A percentile compares a stretch with the other conserved stretches of the same genome.
These are phyloP conservation scores for Neohortaea acidophila DNA, from an alignment of 495 filamentous ascomycete genomes.

Conservation along the genomic window DNA sequence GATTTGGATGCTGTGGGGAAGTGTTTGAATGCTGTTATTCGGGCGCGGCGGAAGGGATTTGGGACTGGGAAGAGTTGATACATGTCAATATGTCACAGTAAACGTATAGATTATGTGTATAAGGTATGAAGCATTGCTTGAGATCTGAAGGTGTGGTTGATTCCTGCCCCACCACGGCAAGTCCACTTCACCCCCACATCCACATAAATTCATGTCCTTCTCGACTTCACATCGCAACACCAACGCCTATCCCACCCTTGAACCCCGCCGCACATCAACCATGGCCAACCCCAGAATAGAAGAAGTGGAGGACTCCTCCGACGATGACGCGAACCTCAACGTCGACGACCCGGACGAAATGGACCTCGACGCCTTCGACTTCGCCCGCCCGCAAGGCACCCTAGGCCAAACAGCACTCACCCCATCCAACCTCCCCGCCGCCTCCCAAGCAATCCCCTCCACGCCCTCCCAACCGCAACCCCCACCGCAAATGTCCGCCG, in stretches of 20 bases:
- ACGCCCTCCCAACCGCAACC: neutral
- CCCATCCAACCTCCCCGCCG: conserved; percentile 9
- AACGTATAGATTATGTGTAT: too few relatives aligned
- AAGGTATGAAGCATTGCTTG: too few relatives aligned
- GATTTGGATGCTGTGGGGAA: conserved; percentile 71
- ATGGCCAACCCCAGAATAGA: conserved; percentile 17
- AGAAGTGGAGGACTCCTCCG: conserved; percentile 13
- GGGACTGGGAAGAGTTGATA: too few relatives aligned
- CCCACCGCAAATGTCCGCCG: neutral
- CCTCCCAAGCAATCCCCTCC: conserved; percentile 7
- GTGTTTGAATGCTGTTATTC: conserved; percentile 50
- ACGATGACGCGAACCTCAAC: neutral
- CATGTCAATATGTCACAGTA: too few relatives aligned
- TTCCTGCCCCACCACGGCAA: too few relatives aligned
- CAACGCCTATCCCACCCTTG: too few relatives aligned
- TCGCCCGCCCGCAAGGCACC: conserved; percentile 9
- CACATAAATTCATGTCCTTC: too few relatives aligned
- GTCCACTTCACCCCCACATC: too few relatives aligned
- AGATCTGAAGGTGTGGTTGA: too few relatives aligned
- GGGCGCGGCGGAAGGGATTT: conserved; percentile 54
- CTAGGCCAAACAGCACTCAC: neutral
- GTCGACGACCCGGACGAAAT: conserved; percentile 17
- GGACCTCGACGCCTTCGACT: conserved; percentile 19
- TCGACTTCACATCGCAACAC: too few relatives aligned
- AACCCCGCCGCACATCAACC: neutral